Evolutionary conservation across 331 rosid genomes (phyloP), one percentile per base, ranked within the genome.

Genomic region (Malus hybrid): DNA sequence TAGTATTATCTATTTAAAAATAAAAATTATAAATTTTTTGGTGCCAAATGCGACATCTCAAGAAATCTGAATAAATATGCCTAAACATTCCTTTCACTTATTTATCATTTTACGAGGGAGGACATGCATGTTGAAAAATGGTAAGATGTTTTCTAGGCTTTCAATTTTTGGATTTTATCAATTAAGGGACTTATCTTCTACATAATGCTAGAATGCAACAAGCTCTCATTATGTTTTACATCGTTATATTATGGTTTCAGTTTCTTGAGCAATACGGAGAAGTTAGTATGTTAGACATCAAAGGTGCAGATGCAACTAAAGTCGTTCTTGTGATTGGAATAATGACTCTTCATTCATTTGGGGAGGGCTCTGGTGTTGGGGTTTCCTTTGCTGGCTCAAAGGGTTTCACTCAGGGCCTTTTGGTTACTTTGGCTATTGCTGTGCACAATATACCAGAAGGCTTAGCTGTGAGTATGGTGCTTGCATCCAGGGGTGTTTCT

Each of bases 361-460:
- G 99, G 55, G 98, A 90, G 87, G 99, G 98, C 70, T 92, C 98
- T 78, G 99, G 99, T 61, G 98, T 95, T 42, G 99, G 99, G 54
- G 99, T 95, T 82, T 95, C 99, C 34, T 95, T 95, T 88, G 98
- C 99, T 73, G 98, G 98, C 57, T 85, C 97, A 29, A 95, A 90
- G 86, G 99, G 99, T 82, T 95, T 92, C 82, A 77, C 96, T 83
- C 98, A 95, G 88, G 99, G 99, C 61, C 86, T 95, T 83, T 79
- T 95, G 86, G 99, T 95, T 64, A 95, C 99, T 77, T 85, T 95
- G 85, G 99, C 99, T 80, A 95, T 90, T 66, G 99, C 99, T 3
- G 98, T 95, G 46, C 98, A 95, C 90, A 95, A 95, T 77, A 90
- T 95, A 83, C 99, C 99, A 3, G 99, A 95, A 86, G 99, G 99